Percentiles rank a stretch among this genome's conserved stretches.
These are phyloP conservation scores for Colletotrichum truncatum DNA, from an alignment of 2,329 filamentous ascomycete genomes.

Conservation along the genomic window DNA sequence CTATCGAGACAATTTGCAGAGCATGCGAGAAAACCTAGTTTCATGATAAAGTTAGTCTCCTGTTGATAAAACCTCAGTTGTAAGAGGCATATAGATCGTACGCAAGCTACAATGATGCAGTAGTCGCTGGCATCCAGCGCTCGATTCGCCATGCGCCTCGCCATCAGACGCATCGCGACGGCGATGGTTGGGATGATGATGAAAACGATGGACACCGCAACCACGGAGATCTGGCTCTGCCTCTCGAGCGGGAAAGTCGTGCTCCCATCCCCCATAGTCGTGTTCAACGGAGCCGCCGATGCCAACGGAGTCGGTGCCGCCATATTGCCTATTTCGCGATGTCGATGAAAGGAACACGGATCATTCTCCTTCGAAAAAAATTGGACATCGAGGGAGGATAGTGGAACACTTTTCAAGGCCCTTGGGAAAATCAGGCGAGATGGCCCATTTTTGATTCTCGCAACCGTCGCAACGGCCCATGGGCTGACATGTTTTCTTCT, in stretches of 20 bases:
- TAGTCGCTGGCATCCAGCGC: conserved; percentile 16
- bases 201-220: conserved; percentile 22
- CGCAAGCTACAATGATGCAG: conserved; percentile 17
- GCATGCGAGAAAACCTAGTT: conserved; percentile 23
- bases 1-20: conserved; percentile 19
- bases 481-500: conserved; percentile 2
- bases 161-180: conserved; percentile 8
- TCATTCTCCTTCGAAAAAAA: not conserved
- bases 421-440: not conserved
- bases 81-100: not conserved
- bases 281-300: not conserved
- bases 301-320: conserved; percentile 1
- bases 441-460: not conserved
- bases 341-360: not conserved
- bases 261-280: not conserved
- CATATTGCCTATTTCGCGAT: not conserved
- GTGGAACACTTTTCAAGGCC: not conserved
- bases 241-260: conserved; percentile 18
- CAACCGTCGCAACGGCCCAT: not conserved
- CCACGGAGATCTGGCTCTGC: conserved; percentile 7
- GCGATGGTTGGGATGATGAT: conserved; percentile 10
- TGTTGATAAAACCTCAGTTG: no score
- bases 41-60: not conserved
- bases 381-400: not conserved
- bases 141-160: conserved; percentile 21